Base-by-base conservation (phyloP, 1,284 basidiomycete species). In the Microbotryum scabiosae region DNA sequence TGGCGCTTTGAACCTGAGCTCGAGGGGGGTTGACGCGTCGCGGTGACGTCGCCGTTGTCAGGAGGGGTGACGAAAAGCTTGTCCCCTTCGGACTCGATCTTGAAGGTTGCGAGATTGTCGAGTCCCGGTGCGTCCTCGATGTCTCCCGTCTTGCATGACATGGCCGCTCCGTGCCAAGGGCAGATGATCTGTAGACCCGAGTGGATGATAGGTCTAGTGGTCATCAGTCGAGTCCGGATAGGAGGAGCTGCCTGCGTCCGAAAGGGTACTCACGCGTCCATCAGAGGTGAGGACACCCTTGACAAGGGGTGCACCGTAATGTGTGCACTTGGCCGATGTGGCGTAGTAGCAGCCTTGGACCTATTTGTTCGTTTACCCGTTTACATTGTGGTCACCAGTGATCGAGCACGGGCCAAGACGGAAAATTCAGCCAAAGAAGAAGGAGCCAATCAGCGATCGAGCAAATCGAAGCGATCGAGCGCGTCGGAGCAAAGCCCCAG, bases 141-240 rank as follows among this genome's bases (percentile, higher is more conserved):
- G 57, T 81, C 80, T 49, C 78, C 77, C 4, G 71, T 73, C 46
- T 68, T 87, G 76, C 83, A 85, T 69, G 87, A 87, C 81, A 93
- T 94, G 77, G 90, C 93, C 44, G 91, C 90, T 77, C 90, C 89
- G 74, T 93, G 90, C 89, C 90, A 93, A 8, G 89, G 89, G 73
- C 87, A 74, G 57, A 49, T 61, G 48, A 85, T 62, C 7, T 9
- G 23, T 5, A 2, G 36, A 45, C 1, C 18, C 23, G n/a, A 12
- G 26, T 21, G 28, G 47, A n/a, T 32, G 8, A 16, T 26, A 3
- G 30, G 21, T n/a, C 8, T 46, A 7, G 28, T 48, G 44, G 26
- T 28, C 46, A 8, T 12, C 44, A 30, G 30, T 9, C 30, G 10
- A 30, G 30, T 30, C 10, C 30, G 30, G 8, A 30, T 7, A 9